These are phyloP conservation scores for Cyberlindnera nakhonratchasimensis DNA, from an alignment of 805 yeast genomes.

Conservation along the genomic window DNA sequence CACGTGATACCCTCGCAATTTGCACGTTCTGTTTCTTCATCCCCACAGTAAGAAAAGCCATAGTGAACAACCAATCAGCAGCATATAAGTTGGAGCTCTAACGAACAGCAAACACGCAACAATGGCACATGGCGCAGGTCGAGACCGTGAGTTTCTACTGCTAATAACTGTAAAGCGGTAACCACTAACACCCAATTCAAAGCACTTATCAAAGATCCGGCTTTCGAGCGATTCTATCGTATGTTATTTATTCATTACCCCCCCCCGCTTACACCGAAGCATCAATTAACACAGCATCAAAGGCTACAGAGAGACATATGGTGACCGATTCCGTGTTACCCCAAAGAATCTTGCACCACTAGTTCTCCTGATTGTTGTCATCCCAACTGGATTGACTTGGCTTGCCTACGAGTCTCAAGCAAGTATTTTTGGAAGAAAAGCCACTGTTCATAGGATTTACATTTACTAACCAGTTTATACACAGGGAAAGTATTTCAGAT, in stretches of 20 bases:
- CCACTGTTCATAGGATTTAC: not conserved
- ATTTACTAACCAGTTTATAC: conserved; percentile 1
- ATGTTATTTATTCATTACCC: conserved; percentile 6
- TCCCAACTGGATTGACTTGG: conserved; percentile 25
- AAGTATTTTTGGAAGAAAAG: not conserved
- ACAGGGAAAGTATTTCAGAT: conserved; percentile 25
- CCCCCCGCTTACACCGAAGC: not conserved
- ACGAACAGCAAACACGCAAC: not conserved
- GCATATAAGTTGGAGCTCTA: no score
- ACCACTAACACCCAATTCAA: conserved; percentile 10
- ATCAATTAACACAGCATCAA: not conserved
- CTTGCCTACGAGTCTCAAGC: conserved; percentile 23
- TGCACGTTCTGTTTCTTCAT: no score
- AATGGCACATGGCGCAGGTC: conserved; percentile 18
- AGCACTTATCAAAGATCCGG: conserved; percentile 28
- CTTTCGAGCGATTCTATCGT: conserved; percentile 26
- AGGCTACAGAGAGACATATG: conserved; percentile 25
- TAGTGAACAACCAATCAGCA: not conserved
- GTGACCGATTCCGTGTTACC: conserved; percentile 24
- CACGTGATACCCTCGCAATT: conserved; percentile 1
- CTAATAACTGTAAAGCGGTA: not conserved
- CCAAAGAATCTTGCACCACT: conserved; percentile 23
- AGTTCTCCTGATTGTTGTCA: conserved; percentile 18
- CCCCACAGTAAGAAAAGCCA: not conserved
- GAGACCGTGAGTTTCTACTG: conserved; percentile 8